Percentiles rank a stretch among this genome's conserved stretches.
phyloP scores from a whole-genome alignment of 1,284 basidiomycete species.

The Ceratobasidium sp. region DNA sequence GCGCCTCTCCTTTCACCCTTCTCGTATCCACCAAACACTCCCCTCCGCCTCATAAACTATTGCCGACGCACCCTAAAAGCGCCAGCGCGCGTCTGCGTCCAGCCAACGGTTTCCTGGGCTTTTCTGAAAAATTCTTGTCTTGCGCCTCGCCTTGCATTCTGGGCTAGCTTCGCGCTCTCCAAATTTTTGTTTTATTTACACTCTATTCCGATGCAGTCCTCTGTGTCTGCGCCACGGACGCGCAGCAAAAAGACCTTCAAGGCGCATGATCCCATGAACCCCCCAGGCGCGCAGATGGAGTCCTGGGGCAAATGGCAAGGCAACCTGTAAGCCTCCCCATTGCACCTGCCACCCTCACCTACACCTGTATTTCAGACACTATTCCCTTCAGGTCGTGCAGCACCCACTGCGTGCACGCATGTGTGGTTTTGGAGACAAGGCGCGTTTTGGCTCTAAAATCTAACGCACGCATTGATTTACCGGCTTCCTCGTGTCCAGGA shows the following conservation, averaged over 20 bases:
- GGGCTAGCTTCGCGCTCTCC: background rate
- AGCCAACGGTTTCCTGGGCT: background rate
- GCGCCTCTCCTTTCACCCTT: constrained; percentile 42
- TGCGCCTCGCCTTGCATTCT: constrained; percentile 18
- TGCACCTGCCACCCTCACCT: background rate
- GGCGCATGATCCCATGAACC: constrained; percentile 42
- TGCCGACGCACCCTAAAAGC: constrained; percentile 45
- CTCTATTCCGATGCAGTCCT: constrained; percentile 23
- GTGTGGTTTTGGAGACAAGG: constrained; percentile 96
- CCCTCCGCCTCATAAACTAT: constrained; percentile 40
- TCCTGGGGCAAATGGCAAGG: constrained; percentile 47
- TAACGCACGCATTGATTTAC: constrained; percentile 34
- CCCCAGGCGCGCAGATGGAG: constrained; percentile 38
- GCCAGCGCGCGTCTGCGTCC: constrained; percentile 31
- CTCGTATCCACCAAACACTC: constrained; percentile 34
- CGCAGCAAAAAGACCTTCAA: constrained; percentile 46
- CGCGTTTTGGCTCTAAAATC: constrained; percentile 54
- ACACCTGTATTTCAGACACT: constrained; percentile 61
- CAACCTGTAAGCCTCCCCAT: constrained; percentile 42
- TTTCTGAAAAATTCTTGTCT: constrained; percentile 22
- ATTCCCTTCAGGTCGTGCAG: constrained; percentile 84
- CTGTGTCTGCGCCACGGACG: constrained; percentile 15
- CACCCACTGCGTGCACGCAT: constrained; percentile 89
- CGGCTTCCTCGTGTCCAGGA: constrained; percentile 64
- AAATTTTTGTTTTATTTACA: background rate